Conservation (phyloP, 1,284 basidiomycete species). For the Amylostereum chailletii region DNA sequence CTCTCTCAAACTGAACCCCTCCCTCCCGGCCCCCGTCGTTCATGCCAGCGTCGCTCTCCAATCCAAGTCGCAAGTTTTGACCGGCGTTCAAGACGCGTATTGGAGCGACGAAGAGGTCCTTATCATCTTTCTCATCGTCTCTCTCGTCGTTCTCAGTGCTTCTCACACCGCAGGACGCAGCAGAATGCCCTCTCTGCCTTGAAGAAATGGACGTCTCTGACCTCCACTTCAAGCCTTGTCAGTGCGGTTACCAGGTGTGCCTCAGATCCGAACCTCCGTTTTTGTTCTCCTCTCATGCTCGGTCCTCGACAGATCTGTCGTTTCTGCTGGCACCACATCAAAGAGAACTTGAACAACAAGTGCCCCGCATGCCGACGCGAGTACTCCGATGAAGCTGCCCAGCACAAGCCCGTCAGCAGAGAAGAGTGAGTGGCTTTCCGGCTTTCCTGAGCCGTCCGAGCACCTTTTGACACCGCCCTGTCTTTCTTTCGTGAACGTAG, state of each 20-base stretch:
- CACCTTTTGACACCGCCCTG: background rate
- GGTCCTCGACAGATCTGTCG: slow-evolving; percentile 80
- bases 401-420: slow-evolving; percentile 92
- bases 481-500: slow-evolving; percentile 31
- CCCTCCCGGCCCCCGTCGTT: slow-evolving; percentile 63
- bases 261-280: background rate
- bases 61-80: slow-evolving; percentile 77
- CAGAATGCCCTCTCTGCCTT: slow-evolving; percentile 96
- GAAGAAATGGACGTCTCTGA: slow-evolving; percentile 99
- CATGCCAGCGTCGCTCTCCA: slow-evolving; percentile 62
- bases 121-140: background rate
- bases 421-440: slow-evolving; percentile 72
- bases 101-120: slow-evolving; percentile 88
- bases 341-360: slow-evolving; percentile 90
- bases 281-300: slow-evolving; percentile 10
- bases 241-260: slow-evolving; percentile 94
- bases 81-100: slow-evolving; percentile 93
- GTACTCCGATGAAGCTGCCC: slow-evolving; percentile 89
- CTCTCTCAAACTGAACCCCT: slow-evolving; percentile 30
- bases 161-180: slow-evolving; percentile 70
- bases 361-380: slow-evolving; percentile 95
- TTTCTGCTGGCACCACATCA: slow-evolving; percentile 99
- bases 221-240: slow-evolving; percentile 98
- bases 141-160: background rate
- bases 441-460: background rate